Base-by-base conservation (phyloP, 192 early-diverging fungal genomes). In the Coemansia sp. region DNA sequence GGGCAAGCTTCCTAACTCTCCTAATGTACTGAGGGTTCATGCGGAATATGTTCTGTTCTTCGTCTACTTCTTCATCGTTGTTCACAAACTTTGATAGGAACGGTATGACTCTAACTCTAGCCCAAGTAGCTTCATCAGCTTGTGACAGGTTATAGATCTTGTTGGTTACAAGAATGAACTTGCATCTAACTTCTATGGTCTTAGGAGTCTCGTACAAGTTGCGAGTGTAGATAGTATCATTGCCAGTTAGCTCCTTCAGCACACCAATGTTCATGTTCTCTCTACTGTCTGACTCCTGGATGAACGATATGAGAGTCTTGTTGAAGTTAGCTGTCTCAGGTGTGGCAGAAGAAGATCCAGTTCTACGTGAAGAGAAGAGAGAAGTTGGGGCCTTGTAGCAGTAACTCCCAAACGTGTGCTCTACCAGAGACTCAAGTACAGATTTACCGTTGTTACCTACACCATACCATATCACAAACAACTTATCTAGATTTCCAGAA, bases 101-200 rank as follows among this genome's bases (percentile, higher is more conserved):
- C 8, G 66, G 66, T 38, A 68, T 50, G 37, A 68, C 66, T 61
- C 51, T 68, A 26, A 68, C 56, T 40, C 66, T 60, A 9, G 66
- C 43, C 66, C 66, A 68, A 3, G 66, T 61, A 3, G 66, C 66
- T 24, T 61, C 59, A 61, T 68, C 66, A 38, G 66, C 66, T 23
- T 61, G 59, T 9, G 59, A 39, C 1, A 68, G 36, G 38, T 61
- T 68, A 26, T 68, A 68, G 8, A 61, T 43, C 43, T 68, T 68
- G 18, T 68, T 68, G 18, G 66, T 68, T n/a, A 61, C 66, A 5
- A 68, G 66, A 26, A 68, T 45, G 26, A 68, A 68, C 66, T 68
- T 68, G 20, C 59, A 68, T 28, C 48, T 68, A 0, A 68, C 66
- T 3, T 50, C 59, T n/a, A 68, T 68, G 36, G 45, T 53, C 34